Percentiles rank a stretch among this genome's conserved stretches.
phyloP scores from a whole-genome alignment of 1,284 basidiomycete genomes.

The Papiliotrema flavescens region DNA sequence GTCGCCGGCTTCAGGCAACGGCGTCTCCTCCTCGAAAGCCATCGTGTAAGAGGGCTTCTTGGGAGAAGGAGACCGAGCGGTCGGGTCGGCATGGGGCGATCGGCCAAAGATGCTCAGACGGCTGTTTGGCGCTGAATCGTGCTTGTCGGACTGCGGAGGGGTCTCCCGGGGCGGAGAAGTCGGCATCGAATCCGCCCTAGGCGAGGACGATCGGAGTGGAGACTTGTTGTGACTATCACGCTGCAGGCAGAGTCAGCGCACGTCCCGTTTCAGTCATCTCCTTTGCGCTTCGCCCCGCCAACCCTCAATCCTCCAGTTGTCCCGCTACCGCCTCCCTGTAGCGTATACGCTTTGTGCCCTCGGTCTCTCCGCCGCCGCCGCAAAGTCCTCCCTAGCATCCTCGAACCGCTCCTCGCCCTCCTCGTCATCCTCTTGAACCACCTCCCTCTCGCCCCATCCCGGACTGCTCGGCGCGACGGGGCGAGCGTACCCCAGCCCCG shows the following conservation, averaged over 20 bases:
- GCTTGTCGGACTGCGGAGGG: neutral
- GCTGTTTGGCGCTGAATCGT: neutral
- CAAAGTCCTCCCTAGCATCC: constrained; percentile 11
- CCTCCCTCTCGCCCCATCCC: constrained; percentile 13
- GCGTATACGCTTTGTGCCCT: constrained; percentile 1
- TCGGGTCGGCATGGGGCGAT: no score
- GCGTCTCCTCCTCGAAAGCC: neutral
- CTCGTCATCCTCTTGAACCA: constrained; percentile 18
- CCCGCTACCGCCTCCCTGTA: constrained; percentile 5
- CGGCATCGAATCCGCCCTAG: neutral
- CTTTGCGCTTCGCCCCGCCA: neutral
- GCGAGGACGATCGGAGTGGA: constrained; percentile 5
- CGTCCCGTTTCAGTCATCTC: neutral
- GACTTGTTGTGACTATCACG: constrained; percentile 12
- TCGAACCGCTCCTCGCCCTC: constrained; percentile 8
- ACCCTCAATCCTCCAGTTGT: constrained; percentile 3
- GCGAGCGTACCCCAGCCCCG: no score
- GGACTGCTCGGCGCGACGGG: constrained; percentile 7
- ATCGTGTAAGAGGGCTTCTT: neutral
- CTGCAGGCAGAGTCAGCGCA: constrained; percentile 9
- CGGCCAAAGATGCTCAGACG: neutral
- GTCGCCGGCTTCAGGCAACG: constrained; percentile 4
- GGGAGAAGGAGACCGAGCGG: neutral
- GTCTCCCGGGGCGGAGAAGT: neutral
- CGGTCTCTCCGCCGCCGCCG: neutral